phyloP scores from a whole-genome alignment of 1,139 yeast genomes.

The Debaryomyces nepalensis region DNA sequence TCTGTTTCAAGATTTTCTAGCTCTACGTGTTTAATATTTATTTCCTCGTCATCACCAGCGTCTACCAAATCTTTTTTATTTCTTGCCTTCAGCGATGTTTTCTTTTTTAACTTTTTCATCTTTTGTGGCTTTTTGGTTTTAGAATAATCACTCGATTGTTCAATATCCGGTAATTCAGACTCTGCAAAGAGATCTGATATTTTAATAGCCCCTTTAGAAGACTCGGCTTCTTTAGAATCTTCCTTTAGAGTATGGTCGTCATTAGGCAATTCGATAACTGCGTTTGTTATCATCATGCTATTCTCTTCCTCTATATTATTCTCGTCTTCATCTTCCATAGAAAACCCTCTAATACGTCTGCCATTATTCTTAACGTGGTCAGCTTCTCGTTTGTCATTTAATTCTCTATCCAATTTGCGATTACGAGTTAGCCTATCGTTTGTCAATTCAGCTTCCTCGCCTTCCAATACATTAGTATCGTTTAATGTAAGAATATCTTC shows the following conservation, averaged over 20 bases:
- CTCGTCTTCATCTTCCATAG: constrained; percentile 21
- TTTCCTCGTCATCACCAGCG: constrained; percentile 26
- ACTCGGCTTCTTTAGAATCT: constrained; percentile 14
- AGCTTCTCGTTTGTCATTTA: constrained; percentile 29
- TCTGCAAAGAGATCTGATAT: constrained; percentile 30
- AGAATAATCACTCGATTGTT: constrained; percentile 12
- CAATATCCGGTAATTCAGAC: constrained; percentile 26
- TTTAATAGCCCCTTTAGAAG: constrained; percentile 2
- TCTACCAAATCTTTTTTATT: constrained; percentile 10
- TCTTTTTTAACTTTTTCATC: constrained; percentile 52
- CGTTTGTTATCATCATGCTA: constrained; percentile 18
- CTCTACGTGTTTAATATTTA: constrained; percentile 39
- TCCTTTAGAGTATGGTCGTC: background rate
- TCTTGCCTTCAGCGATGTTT: constrained; percentile 21
- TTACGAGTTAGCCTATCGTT: constrained; percentile 45
- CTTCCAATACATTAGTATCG: constrained; percentile 59
- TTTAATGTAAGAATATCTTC: constrained; percentile 67
- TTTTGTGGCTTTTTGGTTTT: constrained; percentile 40
- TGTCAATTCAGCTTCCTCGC: constrained; percentile 49
- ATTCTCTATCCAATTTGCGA: constrained; percentile 28
- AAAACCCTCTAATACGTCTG: constrained; percentile 22
- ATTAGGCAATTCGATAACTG: constrained; percentile 15
- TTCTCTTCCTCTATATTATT: constrained; percentile 22
- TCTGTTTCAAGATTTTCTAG: constrained; percentile 26
- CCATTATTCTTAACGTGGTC: constrained; percentile 34